A percentile compares a stretch with the other conserved stretches of the same genome.
phyloP scores from a whole-genome alignment of 208 protist species.

The Wallacemonas sp. region DNA sequence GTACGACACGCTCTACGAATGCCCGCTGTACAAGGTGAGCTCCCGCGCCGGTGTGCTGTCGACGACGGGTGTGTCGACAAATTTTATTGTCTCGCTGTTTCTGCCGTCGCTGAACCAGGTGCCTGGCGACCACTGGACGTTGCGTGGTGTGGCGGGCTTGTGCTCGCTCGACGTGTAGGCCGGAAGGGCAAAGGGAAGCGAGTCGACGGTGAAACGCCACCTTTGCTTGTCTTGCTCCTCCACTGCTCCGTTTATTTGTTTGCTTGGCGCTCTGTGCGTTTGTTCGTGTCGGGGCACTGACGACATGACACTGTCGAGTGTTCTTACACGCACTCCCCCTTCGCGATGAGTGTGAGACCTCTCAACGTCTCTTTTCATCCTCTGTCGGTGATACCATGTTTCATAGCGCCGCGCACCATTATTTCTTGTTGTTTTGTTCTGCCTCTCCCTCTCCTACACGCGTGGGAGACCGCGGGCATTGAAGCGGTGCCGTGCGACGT shows the following conservation, averaged over 20 bases:
- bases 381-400: no score
- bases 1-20: constrained; percentile 53
- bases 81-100: constrained; percentile 85
- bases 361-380: no score
- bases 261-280: no score
- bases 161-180: constrained; percentile 87
- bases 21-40: constrained; percentile 93
- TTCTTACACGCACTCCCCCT: no score
- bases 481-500: no score
- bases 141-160: constrained; percentile 87
- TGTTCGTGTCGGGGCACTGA: not conserved
- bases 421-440: no score
- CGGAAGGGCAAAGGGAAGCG: not conserved
- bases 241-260: constrained; percentile 14
- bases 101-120: constrained; percentile 58
- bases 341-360: no score
- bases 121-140: constrained; percentile 87
- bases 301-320: no score
- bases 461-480: no score
- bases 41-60: constrained; percentile 84
- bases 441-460: no score
- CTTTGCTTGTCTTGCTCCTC: constrained; percentile 13
- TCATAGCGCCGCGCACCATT: no score
- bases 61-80: constrained; percentile 90
- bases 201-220: not conserved